Conservation (phyloP, 805 yeast species). For the Kodamaea kaohsiungensis region DNA sequence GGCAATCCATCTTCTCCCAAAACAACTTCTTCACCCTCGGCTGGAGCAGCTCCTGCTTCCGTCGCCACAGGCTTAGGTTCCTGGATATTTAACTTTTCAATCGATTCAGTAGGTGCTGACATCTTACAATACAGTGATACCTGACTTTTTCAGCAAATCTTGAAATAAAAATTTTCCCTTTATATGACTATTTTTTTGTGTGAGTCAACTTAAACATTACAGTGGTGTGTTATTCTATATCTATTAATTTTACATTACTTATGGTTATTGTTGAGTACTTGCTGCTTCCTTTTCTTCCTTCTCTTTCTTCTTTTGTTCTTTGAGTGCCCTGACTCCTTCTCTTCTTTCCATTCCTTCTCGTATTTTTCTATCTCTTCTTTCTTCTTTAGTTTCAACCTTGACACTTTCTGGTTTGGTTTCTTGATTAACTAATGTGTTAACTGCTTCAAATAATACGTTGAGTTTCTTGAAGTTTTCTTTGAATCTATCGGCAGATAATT, state of each 20-base stretch:
- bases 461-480: constrained; percentile 63
- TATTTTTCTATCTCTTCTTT: constrained; percentile 53
- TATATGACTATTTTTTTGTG: background rate
- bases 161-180: constrained; percentile 1
- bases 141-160: background rate
- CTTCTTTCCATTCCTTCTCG: constrained; percentile 49
- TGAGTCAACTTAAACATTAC: background rate
- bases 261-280: background rate
- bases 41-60: constrained; percentile 14
- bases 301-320: constrained; percentile 34
- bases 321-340: constrained; percentile 21
- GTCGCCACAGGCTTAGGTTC: constrained; percentile 4
- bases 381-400: constrained; percentile 53
- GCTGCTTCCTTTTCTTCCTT: constrained; percentile 8
- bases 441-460: constrained; percentile 44
- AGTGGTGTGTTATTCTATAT: background rate
- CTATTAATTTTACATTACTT: background rate
- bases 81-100: constrained; percentile 24
- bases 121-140: constrained; percentile 7
- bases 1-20: constrained; percentile 81
- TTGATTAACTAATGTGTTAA: constrained; percentile 30
- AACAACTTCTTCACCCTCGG: constrained; percentile 26
- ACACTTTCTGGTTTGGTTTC: constrained; percentile 1
- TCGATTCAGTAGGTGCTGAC: constrained; percentile 28
- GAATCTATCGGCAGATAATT: constrained; percentile 62